Evolutionary conservation across 768 basidiomycete genomes (phyloP).

Genomic region (Termitomyces sp.): DNA sequence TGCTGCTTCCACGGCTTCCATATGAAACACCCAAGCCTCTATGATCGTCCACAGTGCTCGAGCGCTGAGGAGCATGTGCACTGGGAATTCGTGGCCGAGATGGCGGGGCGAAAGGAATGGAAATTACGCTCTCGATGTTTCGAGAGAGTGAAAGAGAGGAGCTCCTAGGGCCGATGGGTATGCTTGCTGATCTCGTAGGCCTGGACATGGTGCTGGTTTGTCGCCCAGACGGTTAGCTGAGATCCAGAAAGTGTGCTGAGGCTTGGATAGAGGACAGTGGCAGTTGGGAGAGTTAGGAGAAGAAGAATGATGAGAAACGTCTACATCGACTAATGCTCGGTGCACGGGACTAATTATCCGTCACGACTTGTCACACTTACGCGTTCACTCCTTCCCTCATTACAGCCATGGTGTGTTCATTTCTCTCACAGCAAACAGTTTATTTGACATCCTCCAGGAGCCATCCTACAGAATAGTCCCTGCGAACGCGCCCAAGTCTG

Average conservation of each 20-base stretch:
- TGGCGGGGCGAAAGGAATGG: constrained; percentile 50
- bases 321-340: constrained; percentile 6
- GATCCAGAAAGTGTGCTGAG: background rate
- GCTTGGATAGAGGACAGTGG: background rate
- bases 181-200: constrained; percentile 60
- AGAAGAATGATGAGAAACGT: constrained; percentile 11
- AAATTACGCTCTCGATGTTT: constrained; percentile 62
- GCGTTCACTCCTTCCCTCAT: constrained; percentile 16
- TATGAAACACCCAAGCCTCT: constrained; percentile 34
- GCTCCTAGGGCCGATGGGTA: constrained; percentile 55
- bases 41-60: constrained; percentile 27
- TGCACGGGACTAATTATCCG: constrained; percentile 10
- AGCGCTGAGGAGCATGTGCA: constrained; percentile 24
- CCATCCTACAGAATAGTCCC: constrained; percentile 67
- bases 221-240: background rate
- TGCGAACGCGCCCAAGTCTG: constrained; percentile 45
- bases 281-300: background rate
- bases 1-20: constrained; percentile 31
- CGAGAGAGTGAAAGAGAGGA: constrained; percentile 44
- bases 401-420: constrained; percentile 23
- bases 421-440: background rate
- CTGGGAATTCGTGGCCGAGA: constrained; percentile 36
- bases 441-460: constrained; percentile 24
- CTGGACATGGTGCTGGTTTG: constrained; percentile 35
- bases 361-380: constrained; percentile 20